Conservation (phyloP, 208 protist species). For the Porcisia hertigi region DNA sequence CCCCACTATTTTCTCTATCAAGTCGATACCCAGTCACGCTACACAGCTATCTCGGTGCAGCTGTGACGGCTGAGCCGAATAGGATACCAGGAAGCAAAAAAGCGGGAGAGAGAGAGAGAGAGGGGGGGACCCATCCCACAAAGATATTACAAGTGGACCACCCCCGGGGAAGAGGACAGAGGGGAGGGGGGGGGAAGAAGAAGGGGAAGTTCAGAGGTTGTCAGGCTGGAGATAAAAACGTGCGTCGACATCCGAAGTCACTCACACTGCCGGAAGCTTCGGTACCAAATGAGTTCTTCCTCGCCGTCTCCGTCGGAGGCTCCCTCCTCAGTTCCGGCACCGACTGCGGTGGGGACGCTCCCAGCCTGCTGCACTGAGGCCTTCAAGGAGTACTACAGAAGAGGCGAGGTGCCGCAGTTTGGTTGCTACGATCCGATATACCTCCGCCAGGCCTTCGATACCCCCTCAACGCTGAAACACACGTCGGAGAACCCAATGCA, state of each 20-base stretch:
- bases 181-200: neutral
- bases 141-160: too few relatives aligned
- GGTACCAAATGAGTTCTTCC: neutral
- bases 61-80: neutral
- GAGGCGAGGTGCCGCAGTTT: slow-evolving; percentile 40
- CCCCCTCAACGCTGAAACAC: neutral
- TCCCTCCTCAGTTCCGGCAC: neutral
- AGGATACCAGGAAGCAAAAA: neutral
- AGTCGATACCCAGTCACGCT: neutral
- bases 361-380: slow-evolving; percentile 31
- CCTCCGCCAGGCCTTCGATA: slow-evolving; percentile 16
- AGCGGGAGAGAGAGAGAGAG: neutral
- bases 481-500: neutral
- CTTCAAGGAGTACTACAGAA: slow-evolving; percentile 24
- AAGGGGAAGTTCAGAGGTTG: neutral
- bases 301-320: neutral
- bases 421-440: slow-evolving; percentile 66
- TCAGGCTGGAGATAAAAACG: neutral
- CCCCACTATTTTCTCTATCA: neutral
- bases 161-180: too few relatives aligned
- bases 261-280: neutral
- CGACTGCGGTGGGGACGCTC: slow-evolving; percentile 1
- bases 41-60: neutral
- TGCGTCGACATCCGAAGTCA: neutral
- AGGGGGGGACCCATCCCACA: neutral